Evolutionary conservation across 192 early-diverging fungal species (phyloP).

Genomic region (Podila minutissima): DNA sequence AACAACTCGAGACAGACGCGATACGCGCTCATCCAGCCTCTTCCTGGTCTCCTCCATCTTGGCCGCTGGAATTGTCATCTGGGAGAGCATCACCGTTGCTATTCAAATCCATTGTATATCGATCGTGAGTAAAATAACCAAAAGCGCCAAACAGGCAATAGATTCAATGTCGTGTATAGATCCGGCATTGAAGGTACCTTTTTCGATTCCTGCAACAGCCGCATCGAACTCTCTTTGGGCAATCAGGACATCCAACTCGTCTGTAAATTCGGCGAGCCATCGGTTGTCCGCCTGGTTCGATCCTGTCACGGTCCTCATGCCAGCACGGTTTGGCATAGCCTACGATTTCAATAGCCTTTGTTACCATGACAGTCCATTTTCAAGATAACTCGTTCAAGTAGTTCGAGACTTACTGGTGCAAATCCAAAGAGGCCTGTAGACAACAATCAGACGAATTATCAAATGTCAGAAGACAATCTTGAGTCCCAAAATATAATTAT

Average conservation of each 20-base stretch:
- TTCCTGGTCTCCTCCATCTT: conserved; percentile 54
- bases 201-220: conserved; percentile 78
- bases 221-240: conserved; percentile 89
- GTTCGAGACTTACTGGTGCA: conserved; percentile 9
- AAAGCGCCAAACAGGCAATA: background rate
- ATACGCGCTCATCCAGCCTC: conserved; percentile 56
- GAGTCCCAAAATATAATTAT: background rate
- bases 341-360: background rate
- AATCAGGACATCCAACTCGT: conserved; percentile 93
- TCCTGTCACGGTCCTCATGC: conserved; percentile 27
- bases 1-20: conserved; percentile 52
- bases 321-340: conserved; percentile 47
- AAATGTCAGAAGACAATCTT: background rate
- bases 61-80: conserved; percentile 33
- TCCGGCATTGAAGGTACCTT: conserved; percentile 49
- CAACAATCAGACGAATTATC: background rate
- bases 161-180: background rate
- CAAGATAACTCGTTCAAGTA: too few species aligned
- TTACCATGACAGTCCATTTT: background rate
- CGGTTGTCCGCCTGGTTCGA: conserved; percentile 47
- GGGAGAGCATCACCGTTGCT: conserved; percentile 47
- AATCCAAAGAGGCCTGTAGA: conserved; percentile 35
- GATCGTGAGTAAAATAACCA: background rate
- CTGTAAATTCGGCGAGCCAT: conserved; percentile 83
- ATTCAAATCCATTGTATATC: background rate